These are phyloP conservation scores for Trichosporon sp. DNA, from an alignment of 1,284 basidiomycete species.

Conservation along the genomic window DNA sequence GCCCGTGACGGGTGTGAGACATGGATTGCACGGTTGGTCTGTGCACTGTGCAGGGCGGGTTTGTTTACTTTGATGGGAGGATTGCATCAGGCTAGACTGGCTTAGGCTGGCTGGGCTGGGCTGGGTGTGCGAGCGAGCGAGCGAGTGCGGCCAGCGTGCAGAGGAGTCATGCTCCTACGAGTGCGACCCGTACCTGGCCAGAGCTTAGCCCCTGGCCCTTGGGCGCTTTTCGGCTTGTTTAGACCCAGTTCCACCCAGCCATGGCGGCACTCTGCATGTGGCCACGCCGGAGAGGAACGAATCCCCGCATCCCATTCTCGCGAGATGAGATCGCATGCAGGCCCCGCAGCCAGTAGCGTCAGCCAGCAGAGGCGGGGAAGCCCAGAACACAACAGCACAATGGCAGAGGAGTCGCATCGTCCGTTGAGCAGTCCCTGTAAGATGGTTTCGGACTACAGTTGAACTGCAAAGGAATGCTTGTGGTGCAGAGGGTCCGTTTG, in stretches of 20 bases:
- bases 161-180: too few species aligned
- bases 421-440: not conserved
- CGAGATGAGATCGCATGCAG: not conserved
- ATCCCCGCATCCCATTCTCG: slow-evolving; percentile 4
- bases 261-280: not conserved
- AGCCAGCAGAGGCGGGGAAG: not conserved
- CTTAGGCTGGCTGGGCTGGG: too few species aligned
- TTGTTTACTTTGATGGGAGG: not conserved
- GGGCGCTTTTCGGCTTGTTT: slow-evolving; percentile 7
- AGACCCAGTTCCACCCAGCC: not conserved
- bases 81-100: not conserved
- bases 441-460: not conserved
- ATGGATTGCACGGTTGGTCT: slow-evolving; percentile 6
- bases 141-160: too few species aligned
- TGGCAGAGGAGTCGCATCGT: not conserved
- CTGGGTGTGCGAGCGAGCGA: too few species aligned
- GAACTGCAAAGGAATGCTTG: slow-evolving; percentile 9
- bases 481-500: not conserved
- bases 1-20: not conserved
- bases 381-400: not conserved
- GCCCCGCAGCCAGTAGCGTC: not conserved
- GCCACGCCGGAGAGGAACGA: not conserved
- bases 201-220: not conserved
- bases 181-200: not conserved
- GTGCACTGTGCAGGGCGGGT: slow-evolving; percentile 7